These are phyloP conservation scores for Neofusicoccum umdonicola DNA, from an alignment of 2,329 filamentous ascomycete genomes.

Conservation along the genomic window DNA sequence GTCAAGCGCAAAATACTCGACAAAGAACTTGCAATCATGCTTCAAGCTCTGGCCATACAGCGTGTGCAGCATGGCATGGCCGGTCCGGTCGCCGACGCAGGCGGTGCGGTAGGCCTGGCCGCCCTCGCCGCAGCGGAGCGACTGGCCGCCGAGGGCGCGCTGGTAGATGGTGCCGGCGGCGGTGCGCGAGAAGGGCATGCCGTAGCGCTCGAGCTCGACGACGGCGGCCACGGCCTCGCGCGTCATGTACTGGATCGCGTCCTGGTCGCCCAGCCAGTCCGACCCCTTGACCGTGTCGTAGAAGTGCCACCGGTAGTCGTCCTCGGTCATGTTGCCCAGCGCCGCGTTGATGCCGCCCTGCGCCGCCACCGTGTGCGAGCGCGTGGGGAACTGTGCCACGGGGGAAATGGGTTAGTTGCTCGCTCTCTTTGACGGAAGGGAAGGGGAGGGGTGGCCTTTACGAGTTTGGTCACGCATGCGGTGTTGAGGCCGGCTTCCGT, in stretches of 20 bases:
- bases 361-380: slow-evolving; percentile 65
- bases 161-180: slow-evolving; percentile 48
- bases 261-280: slow-evolving; percentile 60
- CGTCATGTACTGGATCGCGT: slow-evolving; percentile 61
- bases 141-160: slow-evolving; percentile 49
- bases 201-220: slow-evolving; percentile 56
- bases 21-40: slow-evolving; percentile 50
- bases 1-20: slow-evolving; percentile 52
- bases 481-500: slow-evolving; percentile 64
- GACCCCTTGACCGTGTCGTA: slow-evolving; percentile 60
- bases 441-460: not conserved
- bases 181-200: slow-evolving; percentile 54
- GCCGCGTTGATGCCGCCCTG: slow-evolving; percentile 64
- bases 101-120: slow-evolving; percentile 50
- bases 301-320: slow-evolving; percentile 61
- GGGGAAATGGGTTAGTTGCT: no score
- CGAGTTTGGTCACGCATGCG: slow-evolving; percentile 61
- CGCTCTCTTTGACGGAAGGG: no score
- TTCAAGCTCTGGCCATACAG: slow-evolving; percentile 51
- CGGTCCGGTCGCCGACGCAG: slow-evolving; percentile 48
- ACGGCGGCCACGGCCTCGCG: slow-evolving; percentile 54
- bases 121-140: slow-evolving; percentile 47
- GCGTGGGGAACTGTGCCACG: slow-evolving; percentile 51
- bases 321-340: slow-evolving; percentile 55
- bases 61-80: slow-evolving; percentile 52